These are phyloP conservation scores for Psilocybe tampanensis DNA, from an alignment of 768 basidiomycete genomes.

Conservation along the genomic window DNA sequence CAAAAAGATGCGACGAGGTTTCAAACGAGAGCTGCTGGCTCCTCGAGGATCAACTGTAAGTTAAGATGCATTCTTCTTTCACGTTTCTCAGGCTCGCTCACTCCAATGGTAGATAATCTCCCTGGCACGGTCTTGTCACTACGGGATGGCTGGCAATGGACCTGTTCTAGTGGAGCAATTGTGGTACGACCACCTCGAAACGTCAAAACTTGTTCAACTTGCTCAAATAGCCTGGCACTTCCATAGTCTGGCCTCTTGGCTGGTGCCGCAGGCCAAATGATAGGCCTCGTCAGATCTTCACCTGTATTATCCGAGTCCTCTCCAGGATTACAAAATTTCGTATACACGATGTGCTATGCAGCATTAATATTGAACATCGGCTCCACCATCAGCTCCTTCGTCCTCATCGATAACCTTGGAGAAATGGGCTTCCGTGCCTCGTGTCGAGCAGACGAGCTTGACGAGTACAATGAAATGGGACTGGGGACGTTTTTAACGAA, in stretches of 20 bases:
- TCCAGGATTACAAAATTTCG: neutral
- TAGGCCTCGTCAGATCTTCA: slow-evolving; percentile 1
- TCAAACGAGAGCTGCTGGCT: neutral
- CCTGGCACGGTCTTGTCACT: slow-evolving; percentile 9
- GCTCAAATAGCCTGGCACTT: neutral
- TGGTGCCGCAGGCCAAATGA: slow-evolving; percentile 10
- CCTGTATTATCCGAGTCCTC: neutral
- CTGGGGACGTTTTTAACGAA: neutral
- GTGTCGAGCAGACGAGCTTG: neutral
- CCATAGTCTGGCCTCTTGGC: slow-evolving; percentile 11
- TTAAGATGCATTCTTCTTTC: neutral
- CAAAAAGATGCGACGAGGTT: neutral
- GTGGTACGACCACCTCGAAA: neutral
- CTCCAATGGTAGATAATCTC: neutral
- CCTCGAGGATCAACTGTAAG: neutral
- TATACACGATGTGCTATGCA: slow-evolving; percentile 9
- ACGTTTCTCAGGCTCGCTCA: neutral
- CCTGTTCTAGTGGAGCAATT: slow-evolving; percentile 13
- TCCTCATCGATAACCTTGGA: slow-evolving; percentile 15
- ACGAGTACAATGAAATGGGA: neutral
- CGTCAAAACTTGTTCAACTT: neutral
- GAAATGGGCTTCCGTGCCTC: slow-evolving; percentile 10
- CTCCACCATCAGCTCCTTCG: slow-evolving; percentile 12
- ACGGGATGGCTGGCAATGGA: slow-evolving; percentile 13
- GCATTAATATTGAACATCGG: slow-evolving; percentile 12